phyloP scores from a whole-genome alignment of 2,329 filamentous ascomycete species.

The Neonectria punicea region DNA sequence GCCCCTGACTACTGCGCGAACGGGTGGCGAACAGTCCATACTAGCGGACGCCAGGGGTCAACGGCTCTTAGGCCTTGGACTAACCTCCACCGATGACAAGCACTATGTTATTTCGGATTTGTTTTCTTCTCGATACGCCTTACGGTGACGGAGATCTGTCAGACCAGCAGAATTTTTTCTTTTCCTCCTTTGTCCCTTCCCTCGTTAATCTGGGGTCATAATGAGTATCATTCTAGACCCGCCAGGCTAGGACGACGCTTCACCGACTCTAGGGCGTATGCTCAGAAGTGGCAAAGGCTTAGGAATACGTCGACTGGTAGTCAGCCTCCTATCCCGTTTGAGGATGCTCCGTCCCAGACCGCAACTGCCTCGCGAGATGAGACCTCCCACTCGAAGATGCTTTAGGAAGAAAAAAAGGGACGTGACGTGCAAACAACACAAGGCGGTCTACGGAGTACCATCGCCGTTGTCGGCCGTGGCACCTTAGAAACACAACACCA shows the following conservation, averaged over 20 bases:
- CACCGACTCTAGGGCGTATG: slow-evolving; percentile 36
- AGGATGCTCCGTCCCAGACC: slow-evolving; percentile 23
- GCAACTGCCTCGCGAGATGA: slow-evolving; percentile 27
- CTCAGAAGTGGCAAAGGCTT: slow-evolving; percentile 36
- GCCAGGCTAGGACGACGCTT: slow-evolving; percentile 17
- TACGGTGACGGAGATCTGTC: slow-evolving; percentile 14
- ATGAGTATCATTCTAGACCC: slow-evolving; percentile 11
- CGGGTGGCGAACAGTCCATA: slow-evolving; percentile 38
- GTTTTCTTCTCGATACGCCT: slow-evolving; percentile 13
- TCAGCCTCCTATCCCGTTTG: slow-evolving; percentile 14
- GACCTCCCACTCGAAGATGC: slow-evolving; percentile 2
- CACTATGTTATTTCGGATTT: not conserved
- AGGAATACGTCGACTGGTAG: slow-evolving; percentile 16
- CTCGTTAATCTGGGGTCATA: slow-evolving; percentile 36
- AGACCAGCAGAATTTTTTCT: slow-evolving; percentile 27
- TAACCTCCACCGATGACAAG: slow-evolving; percentile 13
- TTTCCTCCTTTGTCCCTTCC: slow-evolving; percentile 26
- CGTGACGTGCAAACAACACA: not conserved
- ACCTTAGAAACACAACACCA: not conserved
- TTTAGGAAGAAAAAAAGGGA: not conserved
- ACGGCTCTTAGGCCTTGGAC: slow-evolving; percentile 35
- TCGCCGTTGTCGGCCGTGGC: slow-evolving; percentile 6
- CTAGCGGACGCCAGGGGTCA: slow-evolving; percentile 39
- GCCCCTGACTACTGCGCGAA: slow-evolving; percentile 40
- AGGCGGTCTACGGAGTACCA: not conserved